Conservation (phyloP, 306 rosid species). For the Pyrus betulifolia region DNA sequence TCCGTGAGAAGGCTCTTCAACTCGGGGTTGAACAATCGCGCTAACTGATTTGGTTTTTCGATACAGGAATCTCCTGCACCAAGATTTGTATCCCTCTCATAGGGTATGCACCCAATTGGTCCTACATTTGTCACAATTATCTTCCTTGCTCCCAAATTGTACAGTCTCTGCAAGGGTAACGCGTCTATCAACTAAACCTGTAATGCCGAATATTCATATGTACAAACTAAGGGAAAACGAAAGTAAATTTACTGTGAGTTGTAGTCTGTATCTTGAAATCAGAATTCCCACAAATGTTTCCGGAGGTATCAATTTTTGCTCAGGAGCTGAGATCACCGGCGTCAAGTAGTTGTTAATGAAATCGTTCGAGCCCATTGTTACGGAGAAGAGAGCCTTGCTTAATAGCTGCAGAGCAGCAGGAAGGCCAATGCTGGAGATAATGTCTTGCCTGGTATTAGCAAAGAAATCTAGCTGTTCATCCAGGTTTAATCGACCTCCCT, state of each 20-base stretch:
- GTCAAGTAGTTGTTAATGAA: conserved; percentile 58
- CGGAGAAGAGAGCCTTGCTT: conserved; percentile 34
- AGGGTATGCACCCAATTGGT: conserved; percentile 77
- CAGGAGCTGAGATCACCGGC: conserved; percentile 22
- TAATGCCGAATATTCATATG: neutral
- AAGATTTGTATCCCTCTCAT: conserved; percentile 50
- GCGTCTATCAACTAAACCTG: no score
- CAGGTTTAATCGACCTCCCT: conserved; percentile 59
- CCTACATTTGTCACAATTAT: conserved; percentile 62
- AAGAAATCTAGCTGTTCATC: conserved; percentile 59
- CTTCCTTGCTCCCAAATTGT: conserved; percentile 58
- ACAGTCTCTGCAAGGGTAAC: conserved; percentile 43
- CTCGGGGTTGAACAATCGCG: conserved; percentile 36
- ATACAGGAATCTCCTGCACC: conserved; percentile 40
- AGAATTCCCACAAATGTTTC: conserved; percentile 37
- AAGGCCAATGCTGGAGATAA: conserved; percentile 41
- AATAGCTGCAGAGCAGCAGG: conserved; percentile 31
- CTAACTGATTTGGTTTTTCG: conserved; percentile 42
- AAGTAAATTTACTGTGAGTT: conserved; percentile 37
- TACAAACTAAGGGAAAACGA: neutral
- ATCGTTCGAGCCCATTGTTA: conserved; percentile 65
- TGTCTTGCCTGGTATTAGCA: conserved; percentile 58
- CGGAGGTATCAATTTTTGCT: conserved; percentile 23
- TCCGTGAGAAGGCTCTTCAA: conserved; percentile 43
- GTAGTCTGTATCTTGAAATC: conserved; percentile 46